Evolutionary conservation across 1,284 basidiomycete genomes (phyloP).

Genomic region (Coriolopsis trogii): DNA sequence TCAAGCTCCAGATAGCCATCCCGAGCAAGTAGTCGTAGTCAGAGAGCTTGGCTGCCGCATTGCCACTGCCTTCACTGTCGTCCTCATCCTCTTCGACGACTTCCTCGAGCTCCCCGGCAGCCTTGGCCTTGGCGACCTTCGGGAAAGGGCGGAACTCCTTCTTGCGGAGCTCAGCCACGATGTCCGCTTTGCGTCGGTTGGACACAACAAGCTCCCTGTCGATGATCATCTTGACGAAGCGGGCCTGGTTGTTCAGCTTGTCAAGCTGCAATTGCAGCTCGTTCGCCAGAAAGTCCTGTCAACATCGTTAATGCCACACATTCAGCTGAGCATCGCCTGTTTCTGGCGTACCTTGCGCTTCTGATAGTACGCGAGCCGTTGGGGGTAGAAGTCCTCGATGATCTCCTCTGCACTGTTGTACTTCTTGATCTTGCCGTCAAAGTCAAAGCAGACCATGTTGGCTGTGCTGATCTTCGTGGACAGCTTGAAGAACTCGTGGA

Average conservation of each 20-base stretch:
- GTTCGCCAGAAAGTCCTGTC: slow-evolving; percentile 82
- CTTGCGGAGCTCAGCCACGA: slow-evolving; percentile 85
- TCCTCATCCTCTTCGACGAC: slow-evolving; percentile 63
- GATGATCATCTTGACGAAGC: slow-evolving; percentile 97
- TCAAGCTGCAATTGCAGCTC: slow-evolving; percentile 87
- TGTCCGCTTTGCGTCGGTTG: slow-evolving; percentile 90
- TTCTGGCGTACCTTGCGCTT: slow-evolving; percentile 79
- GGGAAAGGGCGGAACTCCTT: slow-evolving; percentile 91
- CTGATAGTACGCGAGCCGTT: slow-evolving; percentile 90
- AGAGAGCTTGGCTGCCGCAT: slow-evolving; percentile 43
- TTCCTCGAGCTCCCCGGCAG: slow-evolving; percentile 72
- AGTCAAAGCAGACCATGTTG: slow-evolving; percentile 99
- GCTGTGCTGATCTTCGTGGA: slow-evolving; percentile 81
- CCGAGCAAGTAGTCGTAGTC: slow-evolving; percentile 96
- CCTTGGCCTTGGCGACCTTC: slow-evolving; percentile 71
- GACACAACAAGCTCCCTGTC: slow-evolving; percentile 86
- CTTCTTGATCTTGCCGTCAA: slow-evolving; percentile 95
- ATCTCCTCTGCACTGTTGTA: slow-evolving; percentile 92
- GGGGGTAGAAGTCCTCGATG: slow-evolving; percentile 91
- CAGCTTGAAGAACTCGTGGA: slow-evolving; percentile 93
- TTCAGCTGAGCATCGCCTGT: not conserved
- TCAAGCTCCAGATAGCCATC: slow-evolving; percentile 96
- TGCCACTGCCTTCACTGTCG: slow-evolving; percentile 31
- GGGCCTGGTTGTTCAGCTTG: slow-evolving; percentile 91
- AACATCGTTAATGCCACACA: not conserved